Base-by-base conservation (phyloP, 2,329 filamentous ascomycete genomes). In the Chrysoporthe cubensis region DNA sequence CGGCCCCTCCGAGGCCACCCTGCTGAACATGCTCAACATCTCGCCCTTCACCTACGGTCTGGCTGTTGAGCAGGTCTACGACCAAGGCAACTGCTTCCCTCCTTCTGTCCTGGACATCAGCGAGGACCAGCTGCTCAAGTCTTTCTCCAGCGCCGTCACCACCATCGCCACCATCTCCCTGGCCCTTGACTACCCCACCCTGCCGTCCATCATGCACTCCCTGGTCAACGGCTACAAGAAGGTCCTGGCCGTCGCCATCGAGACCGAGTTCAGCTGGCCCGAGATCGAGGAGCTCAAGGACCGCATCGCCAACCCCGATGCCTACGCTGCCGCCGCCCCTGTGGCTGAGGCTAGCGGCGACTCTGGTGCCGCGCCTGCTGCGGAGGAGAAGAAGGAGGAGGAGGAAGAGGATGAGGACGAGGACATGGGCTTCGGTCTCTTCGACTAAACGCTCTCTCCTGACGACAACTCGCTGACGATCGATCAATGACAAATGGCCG, bases 1-100 rank as follows among this genome's bases (percentile, higher is more conserved):
- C 87, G 96, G 96, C 83, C 91, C 96, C 80, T 99, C 96, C 81
- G 96, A 99, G 89, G 96, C 96, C 75, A 97, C 95, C 80, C 90
- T 99, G 76, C 91, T 99, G 78, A 99, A 99, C 92, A 92, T 99
- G 95, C 86, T 99, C 82, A 98, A 97, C 91, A 99, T 99, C 88
- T 98, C 96, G 76, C 94, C 94, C 82, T 97, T 97, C 90, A 97
- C 94, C 81, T 99, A 98, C 87, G 96, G 96, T 87, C 96, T 99
- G 92, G 92, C 91, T 81, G 91, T 99, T 78, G 75, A 88, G 73
- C 95, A 98, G 88, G 94, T 99, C 83, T 99, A 99, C 89, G 94
- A 99, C 85, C 85, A 95, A 79, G 96, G 96, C 78, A 96, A 99
- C 88, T 89, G 89, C 76, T 99, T 99, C 89, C 86, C 89, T 73